Base-by-base conservation (phyloP, 116 monocot genomes). In the Zostera marina region DNA sequence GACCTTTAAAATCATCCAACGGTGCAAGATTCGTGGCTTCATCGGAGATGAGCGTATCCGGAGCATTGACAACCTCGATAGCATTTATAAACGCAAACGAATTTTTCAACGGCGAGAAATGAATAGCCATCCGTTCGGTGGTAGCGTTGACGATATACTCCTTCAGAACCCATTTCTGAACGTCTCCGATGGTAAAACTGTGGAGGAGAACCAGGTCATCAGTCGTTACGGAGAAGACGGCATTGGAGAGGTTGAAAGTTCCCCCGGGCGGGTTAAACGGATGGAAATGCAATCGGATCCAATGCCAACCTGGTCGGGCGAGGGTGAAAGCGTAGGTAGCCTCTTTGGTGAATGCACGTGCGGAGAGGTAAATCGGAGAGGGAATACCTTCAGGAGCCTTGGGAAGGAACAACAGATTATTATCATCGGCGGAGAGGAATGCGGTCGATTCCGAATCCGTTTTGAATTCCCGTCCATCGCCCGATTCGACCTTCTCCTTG, bases 81-180 rank as follows among this genome's bases (percentile, higher is more conserved):
- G 88, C 88, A 49, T 88, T 94, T 73, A 94, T 63, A 80, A 94
- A 94, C n/a, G 94, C 94, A 17, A 78, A 39, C 41, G 94, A 94
- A 41, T 65, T 61, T 52, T 73, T 74, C 15, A 58, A 58, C 9
- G 94, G 94, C 5, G 66, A 54, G 77, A 94, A 85, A 10, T 58
- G 19, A 71, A 94, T 47, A 40, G 77, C 79, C 22, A 80, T 7
- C 19, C 68, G 54, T 12, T 21, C 17, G 21, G 16, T 20, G 21
- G 51, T 19, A 13, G 51, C 32, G 5, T 32, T 32, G 32, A 32
- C 32, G 5, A 32, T 32, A 32, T 32, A 32, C 32, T 32, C 32
- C 32, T 32, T 32, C 2, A 32, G 32, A 32, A 32, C 4, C 32
- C 32, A 32, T 32, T 32, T 32, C 32, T 32, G 32, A 5, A 5